Evolutionary conservation across 352 stramenopile genomes (phyloP).

Genomic region (Phytophthora ramorum): DNA sequence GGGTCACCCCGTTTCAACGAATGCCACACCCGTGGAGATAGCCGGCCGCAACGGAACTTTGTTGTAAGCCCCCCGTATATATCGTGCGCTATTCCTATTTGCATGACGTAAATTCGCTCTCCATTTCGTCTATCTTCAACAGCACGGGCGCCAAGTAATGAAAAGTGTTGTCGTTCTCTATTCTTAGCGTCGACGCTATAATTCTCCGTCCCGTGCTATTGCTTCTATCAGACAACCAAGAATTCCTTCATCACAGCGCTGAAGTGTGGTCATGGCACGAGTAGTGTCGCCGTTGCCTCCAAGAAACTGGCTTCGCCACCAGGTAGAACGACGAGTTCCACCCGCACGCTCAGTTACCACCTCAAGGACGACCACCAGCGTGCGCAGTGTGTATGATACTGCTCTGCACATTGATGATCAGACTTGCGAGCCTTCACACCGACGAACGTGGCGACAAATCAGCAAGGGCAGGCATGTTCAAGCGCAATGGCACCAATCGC

Average conservation of each 20-base stretch:
- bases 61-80: slow-evolving; percentile 25
- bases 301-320: slow-evolving; percentile 25
- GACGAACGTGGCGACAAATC: slow-evolving; percentile 12
- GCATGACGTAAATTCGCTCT: slow-evolving; percentile 18
- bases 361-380: slow-evolving; percentile 9
- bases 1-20: slow-evolving; percentile 1
- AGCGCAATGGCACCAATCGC: slow-evolving; percentile 22
- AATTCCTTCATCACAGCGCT: background rate
- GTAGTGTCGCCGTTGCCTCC: background rate
- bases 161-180: slow-evolving; percentile 26
- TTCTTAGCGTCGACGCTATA: slow-evolving; percentile 16
- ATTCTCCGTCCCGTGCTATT: slow-evolving; percentile 3
- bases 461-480: slow-evolving; percentile 1
- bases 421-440: slow-evolving; percentile 7
- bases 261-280: slow-evolving; percentile 1
- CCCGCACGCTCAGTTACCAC: slow-evolving; percentile 11
- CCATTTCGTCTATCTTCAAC: slow-evolving; percentile 14
- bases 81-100: slow-evolving; percentile 33
- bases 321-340: slow-evolving; percentile 12
- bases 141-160: slow-evolving; percentile 23
- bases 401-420: slow-evolving; percentile 13
- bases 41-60: background rate
- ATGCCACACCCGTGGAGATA: slow-evolving; percentile 11
- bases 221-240: background rate
- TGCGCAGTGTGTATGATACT: slow-evolving; percentile 12